A percentile compares a stretch with the other conserved stretches of the same genome.
Evolutionary conservation across 1,284 basidiomycete species (phyloP).

Genomic region (Sporisorium scitamineum): DNA sequence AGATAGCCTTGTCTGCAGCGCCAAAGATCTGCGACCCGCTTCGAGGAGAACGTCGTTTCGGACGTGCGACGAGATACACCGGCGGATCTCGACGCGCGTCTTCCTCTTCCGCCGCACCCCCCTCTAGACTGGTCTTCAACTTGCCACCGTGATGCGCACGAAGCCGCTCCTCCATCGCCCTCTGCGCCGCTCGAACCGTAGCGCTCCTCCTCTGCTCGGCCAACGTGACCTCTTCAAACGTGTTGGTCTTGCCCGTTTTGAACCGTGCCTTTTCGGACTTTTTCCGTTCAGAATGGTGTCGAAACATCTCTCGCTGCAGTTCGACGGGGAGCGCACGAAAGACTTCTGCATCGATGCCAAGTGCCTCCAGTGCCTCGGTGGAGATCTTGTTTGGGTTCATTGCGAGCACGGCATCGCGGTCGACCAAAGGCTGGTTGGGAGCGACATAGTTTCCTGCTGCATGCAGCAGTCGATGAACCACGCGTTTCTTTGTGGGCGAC

Average conservation of each 20-base stretch:
- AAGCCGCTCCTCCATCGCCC: slow-evolving; percentile 17
- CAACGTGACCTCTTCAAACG: slow-evolving; percentile 29
- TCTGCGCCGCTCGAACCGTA: slow-evolving; percentile 42
- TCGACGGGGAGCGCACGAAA: slow-evolving; percentile 55
- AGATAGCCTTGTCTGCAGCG: neutral
- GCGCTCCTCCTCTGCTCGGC: slow-evolving; percentile 46
- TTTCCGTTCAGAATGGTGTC: slow-evolving; percentile 35
- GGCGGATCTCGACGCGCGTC: slow-evolving; percentile 28
- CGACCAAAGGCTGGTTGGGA: slow-evolving; percentile 23
- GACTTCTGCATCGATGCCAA: slow-evolving; percentile 62
- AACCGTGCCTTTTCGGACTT: slow-evolving; percentile 32
- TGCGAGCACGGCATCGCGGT: slow-evolving; percentile 28
- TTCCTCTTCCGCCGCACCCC: slow-evolving; percentile 9
- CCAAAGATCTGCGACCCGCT: slow-evolving; percentile 21
- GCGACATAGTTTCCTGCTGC: slow-evolving; percentile 11
- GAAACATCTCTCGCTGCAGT: slow-evolving; percentile 56
- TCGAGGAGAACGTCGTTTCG: slow-evolving; percentile 1
- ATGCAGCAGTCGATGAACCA: slow-evolving; percentile 25
- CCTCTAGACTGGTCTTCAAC: neutral
- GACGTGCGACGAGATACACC: slow-evolving; percentile 22
- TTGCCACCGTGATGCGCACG: slow-evolving; percentile 11
- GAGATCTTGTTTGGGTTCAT: slow-evolving; percentile 44
- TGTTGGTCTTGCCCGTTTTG: slow-evolving; percentile 28
- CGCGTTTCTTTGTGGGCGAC: slow-evolving; percentile 40
- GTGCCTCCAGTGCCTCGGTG: slow-evolving; percentile 18